Base-by-base conservation (phyloP, 2,329 filamentous ascomycete genomes). In the Diaporthe sp. region DNA sequence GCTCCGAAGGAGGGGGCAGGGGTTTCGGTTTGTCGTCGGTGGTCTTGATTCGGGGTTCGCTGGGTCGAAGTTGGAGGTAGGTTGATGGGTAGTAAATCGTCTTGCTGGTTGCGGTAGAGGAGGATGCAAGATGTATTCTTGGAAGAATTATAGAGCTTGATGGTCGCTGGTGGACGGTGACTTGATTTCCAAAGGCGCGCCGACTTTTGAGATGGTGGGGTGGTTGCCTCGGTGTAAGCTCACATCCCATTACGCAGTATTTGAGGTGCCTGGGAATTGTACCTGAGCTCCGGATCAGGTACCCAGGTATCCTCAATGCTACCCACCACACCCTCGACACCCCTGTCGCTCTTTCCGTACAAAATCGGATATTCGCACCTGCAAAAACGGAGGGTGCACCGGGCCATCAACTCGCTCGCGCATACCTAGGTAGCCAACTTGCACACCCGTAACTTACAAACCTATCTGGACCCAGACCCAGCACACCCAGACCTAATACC, bases 281-380 rank as follows among this genome's bases (percentile, higher is more conserved):
- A 72, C 38, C 47, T 57, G 6, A 54, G 42, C 19, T 57, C 38
- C 35, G 35, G 35, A 38, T 12, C 10, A 13, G 8, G 42, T 42
- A 42, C 40, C 13, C 7, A 42, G 40, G 40, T 42, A 22, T 19
- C 42, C 8, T 47, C 19, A 9, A 47, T 19, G 42, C 61, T 61
- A 69, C 40, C 64, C 33, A 45, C 57, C 17, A 38, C 17, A 38
- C n/a, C 40, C 3, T 60, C 74, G 6, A 72, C 75, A 78, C 77
- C 75, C 76, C 74, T 78, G 25, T 77, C 77, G 40, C 52, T 54
- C 19, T 40, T 55, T n/a, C n/a, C n/a, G n/a, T n/a, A n/a, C n/a
- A n/a, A n/a, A n/a, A n/a, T n/a, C n/a, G n/a, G n/a, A n/a, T n/a
- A n/a, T n/a, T n/a, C n/a, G n/a, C n/a, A n/a, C n/a, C n/a, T n/a